These are phyloP conservation scores for Potentilla sterilis DNA, from an alignment of 306 rosid genomes.

Conservation along the genomic window DNA sequence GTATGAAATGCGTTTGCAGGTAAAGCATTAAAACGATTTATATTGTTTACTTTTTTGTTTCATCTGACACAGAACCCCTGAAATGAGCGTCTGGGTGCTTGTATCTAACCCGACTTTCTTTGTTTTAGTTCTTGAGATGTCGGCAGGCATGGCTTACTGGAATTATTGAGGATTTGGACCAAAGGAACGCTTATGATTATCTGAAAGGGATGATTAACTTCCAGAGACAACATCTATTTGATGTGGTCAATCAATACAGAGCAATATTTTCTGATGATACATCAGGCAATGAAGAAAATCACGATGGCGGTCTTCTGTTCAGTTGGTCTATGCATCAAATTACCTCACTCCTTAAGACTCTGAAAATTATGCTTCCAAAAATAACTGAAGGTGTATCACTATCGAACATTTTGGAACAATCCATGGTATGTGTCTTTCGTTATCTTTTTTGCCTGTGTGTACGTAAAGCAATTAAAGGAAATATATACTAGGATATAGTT, in stretches of 20 bases:
- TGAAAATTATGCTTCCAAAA: slow-evolving; percentile 87
- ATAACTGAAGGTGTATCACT: slow-evolving; percentile 93
- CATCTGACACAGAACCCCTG: neutral
- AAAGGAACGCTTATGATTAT: slow-evolving; percentile 81
- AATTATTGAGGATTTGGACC: slow-evolving; percentile 91
- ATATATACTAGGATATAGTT: neutral
- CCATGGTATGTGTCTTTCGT: slow-evolving; percentile 71
- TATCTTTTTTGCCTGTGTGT: neutral
- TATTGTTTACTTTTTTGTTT: slow-evolving; percentile 3
- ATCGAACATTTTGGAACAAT: slow-evolving; percentile 91
- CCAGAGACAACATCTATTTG: slow-evolving; percentile 97
- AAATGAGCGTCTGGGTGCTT: slow-evolving; percentile 16
- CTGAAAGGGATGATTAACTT: slow-evolving; percentile 86
- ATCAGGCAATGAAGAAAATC: slow-evolving; percentile 95
- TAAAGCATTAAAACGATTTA: slow-evolving; percentile 16
- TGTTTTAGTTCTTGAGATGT: slow-evolving; percentile 85
- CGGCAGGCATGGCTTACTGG: slow-evolving; percentile 98
- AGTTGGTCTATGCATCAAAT: slow-evolving; percentile 99
- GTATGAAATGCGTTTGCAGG: slow-evolving; percentile 97
- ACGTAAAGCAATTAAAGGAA: neutral
- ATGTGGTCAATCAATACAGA: slow-evolving; percentile 94
- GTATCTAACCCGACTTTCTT: slow-evolving; percentile 26
- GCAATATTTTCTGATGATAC: slow-evolving; percentile 98
- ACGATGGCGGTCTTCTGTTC: slow-evolving; percentile 96
- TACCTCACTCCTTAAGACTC: slow-evolving; percentile 72